Base-by-base conservation (phyloP, 1,139 yeast genomes). In the Pichia sp. region DNA sequence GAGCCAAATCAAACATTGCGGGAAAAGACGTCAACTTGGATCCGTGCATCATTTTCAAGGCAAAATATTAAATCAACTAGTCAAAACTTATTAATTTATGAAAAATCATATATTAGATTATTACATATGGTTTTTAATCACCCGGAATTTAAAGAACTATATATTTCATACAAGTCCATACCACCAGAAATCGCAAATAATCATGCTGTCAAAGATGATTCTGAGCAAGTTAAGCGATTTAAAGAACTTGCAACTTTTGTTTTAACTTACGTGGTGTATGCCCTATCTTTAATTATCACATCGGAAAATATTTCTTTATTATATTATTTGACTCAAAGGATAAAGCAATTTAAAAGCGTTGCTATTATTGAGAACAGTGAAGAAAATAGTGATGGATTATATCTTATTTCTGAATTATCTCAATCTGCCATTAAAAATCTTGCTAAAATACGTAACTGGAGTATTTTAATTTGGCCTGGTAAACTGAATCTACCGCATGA, bases 391-490 rank as follows among this genome's bases (percentile, higher is more conserved):
- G n/a, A n/a, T n/a, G 43, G 50, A 6, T 65, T 87, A 34, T 87
- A 87, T 59, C 60, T 80, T 40, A 67, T 86, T 10, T 76, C 96
- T 1, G 97, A 89, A 55, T 61, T 87, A 39, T 71, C 89, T 1
- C 95, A 86, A 61, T 64, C 82, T 49, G 67, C 78, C 5, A 69
- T 89, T 38, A 74, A 80, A 47, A 78, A 75, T 47, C 65, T 76
- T 34, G 78, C 83, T 40, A 82, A 76, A 36, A 58, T 62, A 20
- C 78, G 73, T 55, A 71, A 70, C 41, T 87, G 96, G 95, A 74
- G 76, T 24, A 69, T 85, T 50, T 76, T 80, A 30, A 79, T 90
- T 0, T 89, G 92, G 80, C 95, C 96, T 0, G 94, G 92, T 1
- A 83, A 81, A 54, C 62, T 84, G 28, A 76, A 76, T 31, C 63